phyloP scores from a whole-genome alignment of 345 rosid genomes.

The Eucalyptus curtisii region DNA sequence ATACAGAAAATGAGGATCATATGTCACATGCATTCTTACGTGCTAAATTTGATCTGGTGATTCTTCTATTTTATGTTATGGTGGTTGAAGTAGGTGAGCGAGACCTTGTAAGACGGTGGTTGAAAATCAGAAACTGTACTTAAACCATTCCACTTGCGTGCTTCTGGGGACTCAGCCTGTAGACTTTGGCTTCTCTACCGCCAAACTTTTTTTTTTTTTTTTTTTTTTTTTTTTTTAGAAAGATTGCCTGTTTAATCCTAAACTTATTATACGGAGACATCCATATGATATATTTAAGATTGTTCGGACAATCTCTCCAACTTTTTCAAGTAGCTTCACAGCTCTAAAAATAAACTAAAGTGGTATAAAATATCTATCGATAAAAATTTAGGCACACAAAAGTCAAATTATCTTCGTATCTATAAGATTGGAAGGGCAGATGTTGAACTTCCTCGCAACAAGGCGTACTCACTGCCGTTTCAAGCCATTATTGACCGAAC shows the following conservation, averaged over 20 bases:
- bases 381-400: not conserved
- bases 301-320: not conserved
- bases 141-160: not conserved
- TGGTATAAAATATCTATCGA: not conserved
- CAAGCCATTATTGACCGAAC: not conserved
- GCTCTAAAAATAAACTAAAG: not conserved
- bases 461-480: not conserved
- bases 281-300: accelerated
- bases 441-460: not conserved
- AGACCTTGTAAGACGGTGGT: not conserved
- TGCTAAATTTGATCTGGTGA: not conserved
- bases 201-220: not conserved
- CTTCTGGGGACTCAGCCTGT: not conserved
- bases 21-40: not conserved
- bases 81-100: not conserved
- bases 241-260: not conserved
- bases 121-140: not conserved
- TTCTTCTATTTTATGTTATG: not conserved
- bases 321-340: not conserved
- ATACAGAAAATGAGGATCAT: not conserved
- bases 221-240: accelerated
- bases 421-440: not conserved
- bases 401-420: not conserved
- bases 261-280: not conserved
- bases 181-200: not conserved